A percentile compares a stretch with the other conserved stretches of the same genome.
Evolutionary conservation across 768 basidiomycete species (phyloP).

Genomic region (Suillus bovinus): DNA sequence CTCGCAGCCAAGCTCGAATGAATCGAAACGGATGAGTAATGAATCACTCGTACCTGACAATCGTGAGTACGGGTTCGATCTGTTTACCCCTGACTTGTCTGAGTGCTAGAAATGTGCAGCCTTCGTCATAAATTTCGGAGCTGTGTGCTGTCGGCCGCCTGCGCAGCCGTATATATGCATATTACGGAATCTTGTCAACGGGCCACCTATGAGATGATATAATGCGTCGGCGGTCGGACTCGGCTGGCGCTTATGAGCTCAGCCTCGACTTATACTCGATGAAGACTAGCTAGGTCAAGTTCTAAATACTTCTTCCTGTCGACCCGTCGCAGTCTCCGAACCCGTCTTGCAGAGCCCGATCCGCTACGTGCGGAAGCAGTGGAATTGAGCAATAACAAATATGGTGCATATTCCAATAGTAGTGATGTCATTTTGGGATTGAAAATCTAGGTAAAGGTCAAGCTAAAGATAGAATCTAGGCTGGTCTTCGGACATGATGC

Average conservation of each 20-base stretch:
- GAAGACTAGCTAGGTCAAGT: background rate
- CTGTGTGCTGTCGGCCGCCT: background rate
- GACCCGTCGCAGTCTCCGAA: background rate
- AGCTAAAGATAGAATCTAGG: background rate
- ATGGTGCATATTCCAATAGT: background rate
- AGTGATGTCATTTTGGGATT: background rate
- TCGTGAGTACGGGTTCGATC: background rate
- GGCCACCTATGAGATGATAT: background rate
- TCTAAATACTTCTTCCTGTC: too few relatives aligned
- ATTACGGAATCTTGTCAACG: background rate
- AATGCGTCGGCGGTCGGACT: background rate
- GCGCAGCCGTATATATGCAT: background rate
- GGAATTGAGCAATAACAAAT: background rate
- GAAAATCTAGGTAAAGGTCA: background rate
- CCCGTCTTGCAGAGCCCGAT: background rate
- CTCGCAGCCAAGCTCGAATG: background rate
- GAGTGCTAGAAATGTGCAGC: too few relatives aligned
- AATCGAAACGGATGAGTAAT: background rate
- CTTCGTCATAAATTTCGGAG: background rate
- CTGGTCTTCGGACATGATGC: background rate
- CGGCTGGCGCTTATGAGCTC: background rate
- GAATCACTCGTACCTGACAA: background rate
- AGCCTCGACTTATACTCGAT: background rate
- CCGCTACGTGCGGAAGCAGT: background rate
- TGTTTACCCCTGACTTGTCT: background rate